Evolutionary conservation across 129 eudicot species (phyloP).

Genomic region (Pulicaria dysenterica): DNA sequence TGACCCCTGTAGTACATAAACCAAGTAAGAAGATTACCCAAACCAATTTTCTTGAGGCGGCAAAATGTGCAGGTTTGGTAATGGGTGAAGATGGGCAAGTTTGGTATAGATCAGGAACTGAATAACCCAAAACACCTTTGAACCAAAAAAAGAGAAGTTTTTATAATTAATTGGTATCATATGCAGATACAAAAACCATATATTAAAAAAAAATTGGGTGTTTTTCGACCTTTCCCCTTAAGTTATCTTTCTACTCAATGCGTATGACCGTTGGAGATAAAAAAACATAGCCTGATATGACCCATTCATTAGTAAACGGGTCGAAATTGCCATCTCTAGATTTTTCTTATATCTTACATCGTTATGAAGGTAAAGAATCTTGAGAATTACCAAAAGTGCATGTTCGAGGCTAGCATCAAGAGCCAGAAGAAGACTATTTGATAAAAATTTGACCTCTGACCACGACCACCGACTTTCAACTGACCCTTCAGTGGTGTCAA

Average conservation of each 20-base stretch:
- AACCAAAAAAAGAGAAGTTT: background rate
- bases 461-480: constrained; percentile 85
- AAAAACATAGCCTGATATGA: background rate
- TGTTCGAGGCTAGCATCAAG: constrained; percentile 99
- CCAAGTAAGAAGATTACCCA: constrained; percentile 21
- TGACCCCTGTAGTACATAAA: constrained; percentile 57
- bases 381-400: constrained; percentile 75
- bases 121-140: background rate
- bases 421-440: constrained; percentile 81
- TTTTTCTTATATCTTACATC: background rate
- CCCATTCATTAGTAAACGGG: background rate
- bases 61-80: background rate
- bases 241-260: background rate
- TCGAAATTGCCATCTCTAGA: constrained; percentile 4
- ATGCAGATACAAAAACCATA: background rate
- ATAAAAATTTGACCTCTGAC: constrained; percentile 79
- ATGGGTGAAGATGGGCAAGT: constrained; percentile 4
- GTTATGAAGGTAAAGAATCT: background rate
- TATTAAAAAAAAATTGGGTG: background rate
- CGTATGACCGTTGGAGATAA: background rate
- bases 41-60: background rate
- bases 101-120: background rate
- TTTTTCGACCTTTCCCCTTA: background rate
- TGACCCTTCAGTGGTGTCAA: constrained; percentile 48
- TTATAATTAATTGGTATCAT: background rate